Conservation (phyloP, 768 basidiomycete genomes). For the Boletus edulis region DNA sequence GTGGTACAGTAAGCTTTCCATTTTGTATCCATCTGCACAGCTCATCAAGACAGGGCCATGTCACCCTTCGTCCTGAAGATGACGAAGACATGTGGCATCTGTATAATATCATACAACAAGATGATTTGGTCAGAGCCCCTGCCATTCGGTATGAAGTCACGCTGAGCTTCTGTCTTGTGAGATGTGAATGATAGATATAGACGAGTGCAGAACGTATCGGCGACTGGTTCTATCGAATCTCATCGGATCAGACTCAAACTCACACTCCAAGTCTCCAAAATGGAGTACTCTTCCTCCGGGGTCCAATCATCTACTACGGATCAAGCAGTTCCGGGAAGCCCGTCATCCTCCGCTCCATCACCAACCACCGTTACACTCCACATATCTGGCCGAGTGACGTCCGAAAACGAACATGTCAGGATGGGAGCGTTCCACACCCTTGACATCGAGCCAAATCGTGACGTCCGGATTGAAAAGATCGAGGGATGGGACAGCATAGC, state of each 20-base stretch:
- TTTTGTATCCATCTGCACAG: neutral
- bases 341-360: slow-evolving; percentile 32
- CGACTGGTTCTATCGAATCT: slow-evolving; percentile 93
- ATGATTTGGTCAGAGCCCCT: slow-evolving; percentile 81
- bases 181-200: slow-evolving; percentile 36
- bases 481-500: slow-evolving; percentile 95
- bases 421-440: slow-evolving; percentile 94
- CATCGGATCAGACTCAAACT: slow-evolving; percentile 83
- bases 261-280: slow-evolving; percentile 74
- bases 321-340: slow-evolving; percentile 31
- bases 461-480: slow-evolving; percentile 83
- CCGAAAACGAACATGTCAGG: slow-evolving; percentile 87
- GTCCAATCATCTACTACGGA: slow-evolving; percentile 47
- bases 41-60: slow-evolving; percentile 69
- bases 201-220: slow-evolving; percentile 84
- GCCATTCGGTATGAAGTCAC: slow-evolving; percentile 64
- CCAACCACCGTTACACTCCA: slow-evolving; percentile 62
- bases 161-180: neutral
- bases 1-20: slow-evolving; percentile 60
- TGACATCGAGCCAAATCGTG: slow-evolving; percentile 87
- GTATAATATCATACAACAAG: slow-evolving; percentile 92
- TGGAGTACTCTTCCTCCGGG: slow-evolving; percentile 78
- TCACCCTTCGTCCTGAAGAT: slow-evolving; percentile 93
- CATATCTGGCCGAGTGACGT: slow-evolving; percentile 80
- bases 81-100: slow-evolving; percentile 99